Conservation (phyloP, 2,329 filamentous ascomycete genomes). For the Tothia fuscella region DNA sequence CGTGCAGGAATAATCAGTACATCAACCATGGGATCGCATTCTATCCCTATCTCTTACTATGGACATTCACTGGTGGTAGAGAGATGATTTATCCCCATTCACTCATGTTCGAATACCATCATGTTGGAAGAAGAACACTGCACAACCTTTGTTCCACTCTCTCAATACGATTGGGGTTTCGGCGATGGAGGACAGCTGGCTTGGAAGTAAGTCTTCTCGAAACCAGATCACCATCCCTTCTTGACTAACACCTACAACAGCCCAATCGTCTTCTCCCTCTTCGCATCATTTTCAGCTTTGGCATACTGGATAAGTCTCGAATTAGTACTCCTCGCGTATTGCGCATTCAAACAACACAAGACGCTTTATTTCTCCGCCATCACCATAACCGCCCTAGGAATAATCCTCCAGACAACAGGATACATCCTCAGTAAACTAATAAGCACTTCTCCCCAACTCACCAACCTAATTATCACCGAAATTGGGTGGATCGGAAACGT, state of each 20-base stretch:
- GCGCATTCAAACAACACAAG: conserved; percentile 8
- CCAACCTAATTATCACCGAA: conserved; percentile 3
- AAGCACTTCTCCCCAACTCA: neutral
- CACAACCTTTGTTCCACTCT: conserved; percentile 3
- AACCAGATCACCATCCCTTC: neutral
- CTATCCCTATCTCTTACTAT: no score
- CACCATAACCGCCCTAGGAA: conserved; percentile 7
- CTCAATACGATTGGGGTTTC: conserved; percentile 7
- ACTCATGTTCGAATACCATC: no score
- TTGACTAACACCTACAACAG: neutral
- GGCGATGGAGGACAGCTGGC: conserved; percentile 1
- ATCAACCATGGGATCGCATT: no score
- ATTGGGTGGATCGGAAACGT: conserved; percentile 8
- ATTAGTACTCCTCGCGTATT: conserved; percentile 4
- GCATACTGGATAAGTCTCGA: conserved; percentile 9
- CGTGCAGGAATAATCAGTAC: no score
- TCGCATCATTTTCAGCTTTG: conserved; percentile 8
- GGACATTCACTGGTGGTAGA: no score
- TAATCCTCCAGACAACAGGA: conserved; percentile 7
- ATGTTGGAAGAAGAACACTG: no score
- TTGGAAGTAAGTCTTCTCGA: conserved; percentile 6
- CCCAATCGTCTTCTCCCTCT: conserved; percentile 8
- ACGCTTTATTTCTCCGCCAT: conserved; percentile 9
- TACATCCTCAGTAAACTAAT: conserved; percentile 9
- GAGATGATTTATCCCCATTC: no score